Conservation (phyloP, 371 early-diverging fungal genomes). For the Apophysomyces trapeziformis region DNA sequence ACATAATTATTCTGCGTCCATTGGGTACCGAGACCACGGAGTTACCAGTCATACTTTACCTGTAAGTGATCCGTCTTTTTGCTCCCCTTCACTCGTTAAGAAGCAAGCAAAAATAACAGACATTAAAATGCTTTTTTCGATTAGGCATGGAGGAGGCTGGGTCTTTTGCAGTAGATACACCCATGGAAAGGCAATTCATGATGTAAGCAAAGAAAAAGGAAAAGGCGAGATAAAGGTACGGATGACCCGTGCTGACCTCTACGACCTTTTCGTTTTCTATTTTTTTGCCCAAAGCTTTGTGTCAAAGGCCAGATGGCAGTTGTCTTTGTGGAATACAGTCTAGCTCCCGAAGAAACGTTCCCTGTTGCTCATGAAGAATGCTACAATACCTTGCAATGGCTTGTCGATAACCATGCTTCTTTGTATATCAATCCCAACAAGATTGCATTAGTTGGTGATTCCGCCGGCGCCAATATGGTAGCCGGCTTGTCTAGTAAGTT, state of each 20-base stretch:
- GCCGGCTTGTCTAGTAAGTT: constrained; percentile 22
- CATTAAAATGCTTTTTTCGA: too few relatives aligned
- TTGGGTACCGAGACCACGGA: constrained; percentile 17
- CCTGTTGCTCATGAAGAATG: constrained; percentile 36
- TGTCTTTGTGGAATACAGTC: constrained; percentile 28
- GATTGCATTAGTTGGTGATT: constrained; percentile 27
- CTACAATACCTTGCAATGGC: constrained; percentile 25
- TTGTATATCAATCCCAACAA: constrained; percentile 18
- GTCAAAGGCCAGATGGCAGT: constrained; percentile 18
- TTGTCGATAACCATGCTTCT: constrained; percentile 14
- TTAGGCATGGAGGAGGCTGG: constrained; percentile 30
- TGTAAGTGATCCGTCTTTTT: background rate
- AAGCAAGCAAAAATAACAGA: too few relatives aligned
- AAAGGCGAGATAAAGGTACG: too few relatives aligned
- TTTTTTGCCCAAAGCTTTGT: constrained; percentile 3
- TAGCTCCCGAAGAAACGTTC: constrained; percentile 35
- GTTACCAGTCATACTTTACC: constrained; percentile 24
- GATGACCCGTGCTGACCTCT: too few relatives aligned
- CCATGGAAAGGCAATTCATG: constrained; percentile 17
- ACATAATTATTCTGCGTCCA: constrained; percentile 18
- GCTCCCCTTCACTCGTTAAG: too few relatives aligned
- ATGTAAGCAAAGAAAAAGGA: constrained; percentile 11
- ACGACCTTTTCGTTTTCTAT: background rate
- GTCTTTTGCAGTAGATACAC: constrained; percentile 24
- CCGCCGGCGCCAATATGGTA: constrained; percentile 27